A percentile compares a stretch with the other conserved stretches of the same genome.
These are phyloP conservation scores for Furcasterigmium furcatum DNA, from an alignment of 2,329 filamentous ascomycete species.

Conservation along the genomic window DNA sequence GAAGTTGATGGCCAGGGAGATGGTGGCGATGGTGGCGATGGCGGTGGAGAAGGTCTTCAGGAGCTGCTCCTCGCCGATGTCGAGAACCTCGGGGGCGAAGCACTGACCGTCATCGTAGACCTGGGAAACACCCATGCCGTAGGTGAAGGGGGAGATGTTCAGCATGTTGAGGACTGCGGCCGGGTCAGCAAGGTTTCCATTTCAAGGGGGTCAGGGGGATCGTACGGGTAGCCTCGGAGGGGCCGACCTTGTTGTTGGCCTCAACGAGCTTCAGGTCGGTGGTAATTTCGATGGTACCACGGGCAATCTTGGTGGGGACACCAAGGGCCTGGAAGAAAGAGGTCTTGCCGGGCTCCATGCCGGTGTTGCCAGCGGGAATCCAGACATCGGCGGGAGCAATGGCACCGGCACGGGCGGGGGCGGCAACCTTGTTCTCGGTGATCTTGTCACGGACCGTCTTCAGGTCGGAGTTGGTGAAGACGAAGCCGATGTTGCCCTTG, in stretches of 20 bases:
- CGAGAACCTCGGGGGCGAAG: conserved; percentile 81
- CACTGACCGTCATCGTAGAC: conserved; percentile 97
- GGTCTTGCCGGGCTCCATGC: conserved; percentile 99
- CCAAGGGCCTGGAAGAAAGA: conserved; percentile 99
- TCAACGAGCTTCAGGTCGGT: conserved; percentile 97
- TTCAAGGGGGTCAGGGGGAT: too few relatives aligned
- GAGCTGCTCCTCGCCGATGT: conserved; percentile 93
- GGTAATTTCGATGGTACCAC: conserved; percentile 99
- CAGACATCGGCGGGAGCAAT: conserved; percentile 90
- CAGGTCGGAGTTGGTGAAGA: conserved; percentile 98
- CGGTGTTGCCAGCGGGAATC: conserved; percentile 97
- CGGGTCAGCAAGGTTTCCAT: too few relatives aligned
- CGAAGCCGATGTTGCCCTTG: conserved; percentile 97
- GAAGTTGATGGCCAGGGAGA: conserved; percentile 93
- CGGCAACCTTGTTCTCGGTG: conserved; percentile 93
- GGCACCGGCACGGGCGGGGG: conserved; percentile 96
- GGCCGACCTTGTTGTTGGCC: conserved; percentile 88
- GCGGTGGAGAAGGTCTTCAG: conserved; percentile 77
- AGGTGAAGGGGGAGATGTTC: conserved; percentile 99
- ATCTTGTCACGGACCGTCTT: conserved; percentile 93
- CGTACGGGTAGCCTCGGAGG: conserved; percentile 95
- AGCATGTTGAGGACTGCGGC: conserved; percentile 99
- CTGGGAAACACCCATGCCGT: conserved; percentile 94
- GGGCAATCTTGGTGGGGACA: conserved; percentile 99
- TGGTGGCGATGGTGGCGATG: conserved; percentile 80